These are phyloP conservation scores for Croton setiger DNA, from an alignment of 441 rosid genomes.

Conservation along the genomic window DNA sequence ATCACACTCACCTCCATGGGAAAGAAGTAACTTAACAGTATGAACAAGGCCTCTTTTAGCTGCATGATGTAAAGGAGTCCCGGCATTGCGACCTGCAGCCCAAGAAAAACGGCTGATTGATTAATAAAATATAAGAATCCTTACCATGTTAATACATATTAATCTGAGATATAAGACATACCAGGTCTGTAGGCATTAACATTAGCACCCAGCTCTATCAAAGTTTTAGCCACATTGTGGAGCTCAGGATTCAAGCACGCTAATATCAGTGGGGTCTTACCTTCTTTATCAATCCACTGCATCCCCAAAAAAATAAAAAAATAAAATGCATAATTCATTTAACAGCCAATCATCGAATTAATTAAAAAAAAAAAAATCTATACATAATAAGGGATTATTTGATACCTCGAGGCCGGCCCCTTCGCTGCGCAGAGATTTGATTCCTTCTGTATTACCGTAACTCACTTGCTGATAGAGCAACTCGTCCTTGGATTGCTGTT, in stretches of 20 bases:
- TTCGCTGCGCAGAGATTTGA: constrained; percentile 62
- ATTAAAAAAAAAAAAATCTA: not conserved
- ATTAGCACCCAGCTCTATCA: constrained; percentile 82
- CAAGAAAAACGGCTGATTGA: constrained; percentile 4
- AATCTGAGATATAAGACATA: constrained; percentile 18
- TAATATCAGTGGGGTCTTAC: constrained; percentile 78
- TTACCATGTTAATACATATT: not conserved
- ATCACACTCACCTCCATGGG: constrained; percentile 68
- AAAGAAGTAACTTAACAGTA: constrained; percentile 76
- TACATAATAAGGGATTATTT: not conserved
- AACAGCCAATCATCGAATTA: constrained; percentile 8
- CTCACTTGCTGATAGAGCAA: constrained; percentile 73
- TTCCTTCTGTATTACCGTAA: constrained; percentile 67
- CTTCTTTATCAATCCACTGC: constrained; percentile 87
- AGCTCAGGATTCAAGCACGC: constrained; percentile 70
- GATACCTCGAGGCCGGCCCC: constrained; percentile 90
- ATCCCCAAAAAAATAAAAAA: not conserved
- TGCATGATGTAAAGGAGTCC: constrained; percentile 95
- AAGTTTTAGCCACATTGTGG: constrained; percentile 59
- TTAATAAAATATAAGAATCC: not conserved
- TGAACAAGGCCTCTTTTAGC: constrained; percentile 82
- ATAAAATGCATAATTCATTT: not conserved
- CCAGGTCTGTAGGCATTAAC: constrained; percentile 85
- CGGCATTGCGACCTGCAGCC: constrained; percentile 66
- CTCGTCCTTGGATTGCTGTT: constrained; percentile 86